These are phyloP conservation scores for Cryptococcus sp. DNA, from an alignment of 1,284 basidiomycete genomes.

Conservation along the genomic window DNA sequence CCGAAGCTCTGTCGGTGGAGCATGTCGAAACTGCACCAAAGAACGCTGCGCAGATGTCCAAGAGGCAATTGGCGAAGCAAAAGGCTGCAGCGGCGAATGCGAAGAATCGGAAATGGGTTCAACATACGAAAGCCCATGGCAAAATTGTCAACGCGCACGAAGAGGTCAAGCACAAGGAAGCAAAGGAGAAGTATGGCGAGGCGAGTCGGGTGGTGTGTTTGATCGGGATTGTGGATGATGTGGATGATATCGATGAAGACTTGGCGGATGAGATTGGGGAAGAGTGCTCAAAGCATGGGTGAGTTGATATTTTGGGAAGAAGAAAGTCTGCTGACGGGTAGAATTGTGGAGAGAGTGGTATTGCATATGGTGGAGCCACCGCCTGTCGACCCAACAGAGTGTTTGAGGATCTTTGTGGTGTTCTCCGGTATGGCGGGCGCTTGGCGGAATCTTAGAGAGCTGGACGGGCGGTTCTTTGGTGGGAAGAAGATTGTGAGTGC, in stretches of 20 bases:
- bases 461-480: conserved; percentile 86
- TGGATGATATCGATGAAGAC: conserved; percentile 79
- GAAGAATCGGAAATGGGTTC: conserved; percentile 34
- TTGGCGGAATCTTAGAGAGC: conserved; percentile 85
- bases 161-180: conserved; percentile 64
- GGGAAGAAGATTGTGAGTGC: conserved; percentile 62
- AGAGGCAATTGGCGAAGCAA: conserved; percentile 35
- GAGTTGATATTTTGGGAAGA: conserved; percentile 32
- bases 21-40: conserved; percentile 50
- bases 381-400: conserved; percentile 57
- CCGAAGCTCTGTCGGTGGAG: conserved; percentile 77
- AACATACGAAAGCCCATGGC: conserved; percentile 56
- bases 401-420: conserved; percentile 74
- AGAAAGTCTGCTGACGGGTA: conserved; percentile 36
- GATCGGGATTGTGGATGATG: conserved; percentile 74
- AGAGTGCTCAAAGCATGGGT: conserved; percentile 54
- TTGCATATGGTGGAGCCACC: conserved; percentile 68
- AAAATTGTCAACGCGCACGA: conserved; percentile 83
- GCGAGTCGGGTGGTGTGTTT: conserved; percentile 81
- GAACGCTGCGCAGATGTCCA: conserved; percentile 26
- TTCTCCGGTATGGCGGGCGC: conserved; percentile 86
- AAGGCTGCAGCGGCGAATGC: conserved; percentile 37
- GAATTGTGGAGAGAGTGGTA: conserved; percentile 80
- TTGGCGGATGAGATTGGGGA: conserved; percentile 76
- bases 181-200: conserved; percentile 72